phyloP scores from a whole-genome alignment of 148 eudicot species.

The Rhododendron molle region DNA sequence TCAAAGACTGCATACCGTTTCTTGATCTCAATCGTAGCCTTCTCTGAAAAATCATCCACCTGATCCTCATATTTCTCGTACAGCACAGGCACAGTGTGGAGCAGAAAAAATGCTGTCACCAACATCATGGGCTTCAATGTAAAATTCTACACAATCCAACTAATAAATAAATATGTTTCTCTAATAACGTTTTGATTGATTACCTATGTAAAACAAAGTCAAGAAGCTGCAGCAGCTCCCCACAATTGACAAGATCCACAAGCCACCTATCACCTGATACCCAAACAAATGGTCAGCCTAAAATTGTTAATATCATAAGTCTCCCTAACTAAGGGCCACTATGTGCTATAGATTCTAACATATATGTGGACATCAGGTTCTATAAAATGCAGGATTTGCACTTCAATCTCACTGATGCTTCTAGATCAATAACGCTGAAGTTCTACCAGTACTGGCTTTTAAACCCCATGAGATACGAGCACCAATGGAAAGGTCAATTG shows the following conservation, averaged over 20 bases:
- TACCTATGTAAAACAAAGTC: conserved; percentile 81
- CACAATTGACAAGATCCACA: conserved; percentile 76
- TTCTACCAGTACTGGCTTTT: background rate
- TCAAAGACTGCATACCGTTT: conserved; percentile 67
- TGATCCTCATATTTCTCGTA: conserved; percentile 79
- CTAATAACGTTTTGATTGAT: background rate
- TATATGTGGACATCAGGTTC: background rate
- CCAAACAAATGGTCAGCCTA: background rate
- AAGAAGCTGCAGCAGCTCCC: conserved; percentile 89
- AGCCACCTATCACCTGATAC: conserved; percentile 75
- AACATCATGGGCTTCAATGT: background rate
- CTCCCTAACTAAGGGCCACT: background rate
- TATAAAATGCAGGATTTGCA: background rate
- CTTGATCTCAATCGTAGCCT: conserved; percentile 45
- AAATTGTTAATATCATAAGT: background rate
- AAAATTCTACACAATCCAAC: background rate
- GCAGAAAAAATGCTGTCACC: conserved; percentile 25
- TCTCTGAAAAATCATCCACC: conserved; percentile 53
- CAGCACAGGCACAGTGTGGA: conserved; percentile 63
- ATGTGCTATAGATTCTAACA: background rate
- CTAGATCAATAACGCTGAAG: background rate
- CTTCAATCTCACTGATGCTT: background rate
- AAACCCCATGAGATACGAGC: background rate
- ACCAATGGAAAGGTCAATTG: background rate
- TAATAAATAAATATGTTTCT: background rate